Conservation (phyloP, 2,329 filamentous ascomycete species). For the Venturiaceae sp. region DNA sequence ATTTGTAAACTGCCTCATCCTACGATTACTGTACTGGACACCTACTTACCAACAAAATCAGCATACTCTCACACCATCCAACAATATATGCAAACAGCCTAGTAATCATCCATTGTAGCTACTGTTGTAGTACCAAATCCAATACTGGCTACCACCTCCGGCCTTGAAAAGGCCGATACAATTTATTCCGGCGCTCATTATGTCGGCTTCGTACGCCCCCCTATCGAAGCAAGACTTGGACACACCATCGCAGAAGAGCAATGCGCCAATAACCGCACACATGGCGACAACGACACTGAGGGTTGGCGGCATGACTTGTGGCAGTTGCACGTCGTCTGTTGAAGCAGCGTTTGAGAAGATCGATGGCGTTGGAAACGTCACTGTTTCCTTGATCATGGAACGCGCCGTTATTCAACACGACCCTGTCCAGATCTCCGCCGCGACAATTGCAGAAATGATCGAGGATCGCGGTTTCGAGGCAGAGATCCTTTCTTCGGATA, state of each 20-base stretch:
- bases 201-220: neutral
- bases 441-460: constrained; percentile 73
- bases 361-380: constrained; percentile 73
- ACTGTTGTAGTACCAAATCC: neutral
- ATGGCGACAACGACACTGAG: constrained; percentile 87
- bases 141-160: neutral
- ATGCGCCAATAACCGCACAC: constrained; percentile 27
- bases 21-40: too few species aligned
- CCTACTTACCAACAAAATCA: neutral
- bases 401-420: constrained; percentile 92
- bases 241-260: neutral
- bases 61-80: neutral
- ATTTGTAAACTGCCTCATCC: neutral
- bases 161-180: neutral
- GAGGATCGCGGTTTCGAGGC: constrained; percentile 91
- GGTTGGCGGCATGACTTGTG: constrained; percentile 81
- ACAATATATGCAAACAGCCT: neutral
- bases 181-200: neutral
- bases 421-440: constrained; percentile 60
- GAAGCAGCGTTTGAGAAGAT: constrained; percentile 82
- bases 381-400: constrained; percentile 90
- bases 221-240: neutral
- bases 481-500: constrained; percentile 72
- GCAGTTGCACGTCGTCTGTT: constrained; percentile 90
- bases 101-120: neutral